Conservation (phyloP, 139 green algal species). For the Bryopsis sp. region DNA sequence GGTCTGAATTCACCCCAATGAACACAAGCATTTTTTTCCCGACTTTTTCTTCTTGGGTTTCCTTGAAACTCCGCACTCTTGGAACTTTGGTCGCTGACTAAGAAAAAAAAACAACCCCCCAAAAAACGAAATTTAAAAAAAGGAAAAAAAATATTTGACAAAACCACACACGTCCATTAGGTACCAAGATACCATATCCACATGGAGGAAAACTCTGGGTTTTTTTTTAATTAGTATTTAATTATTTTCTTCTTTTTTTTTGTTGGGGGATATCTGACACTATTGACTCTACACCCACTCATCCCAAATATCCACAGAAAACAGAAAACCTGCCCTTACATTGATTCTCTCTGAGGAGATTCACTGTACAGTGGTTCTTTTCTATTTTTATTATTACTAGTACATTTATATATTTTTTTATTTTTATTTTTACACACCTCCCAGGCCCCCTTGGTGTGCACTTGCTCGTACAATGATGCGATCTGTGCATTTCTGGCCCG, state of each 20-base stretch:
- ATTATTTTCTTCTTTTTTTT: too few relatives aligned
- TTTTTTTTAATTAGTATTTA: too few relatives aligned
- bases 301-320: background rate
- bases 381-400: background rate
- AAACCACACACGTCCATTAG: too few relatives aligned
- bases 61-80: background rate
- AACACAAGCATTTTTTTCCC: background rate
- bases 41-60: background rate
- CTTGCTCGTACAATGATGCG: constrained; percentile 8
- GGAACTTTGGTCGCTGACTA: background rate
- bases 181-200: too few relatives aligned
- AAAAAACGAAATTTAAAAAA: too few relatives aligned
- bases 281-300: background rate
- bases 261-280: background rate
- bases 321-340: background rate
- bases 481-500: constrained; percentile 11
- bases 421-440: background rate
- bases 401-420: background rate
- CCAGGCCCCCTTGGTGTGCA: constrained; percentile 10
- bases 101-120: constrained; percentile 2
- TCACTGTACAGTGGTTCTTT: background rate
- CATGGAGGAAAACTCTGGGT: too few relatives aligned
- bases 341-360: background rate
- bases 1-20: background rate
- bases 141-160: too few relatives aligned